Conservation (phyloP, 1,284 basidiomycete species). For the Microbotryomycetes sp. region DNA sequence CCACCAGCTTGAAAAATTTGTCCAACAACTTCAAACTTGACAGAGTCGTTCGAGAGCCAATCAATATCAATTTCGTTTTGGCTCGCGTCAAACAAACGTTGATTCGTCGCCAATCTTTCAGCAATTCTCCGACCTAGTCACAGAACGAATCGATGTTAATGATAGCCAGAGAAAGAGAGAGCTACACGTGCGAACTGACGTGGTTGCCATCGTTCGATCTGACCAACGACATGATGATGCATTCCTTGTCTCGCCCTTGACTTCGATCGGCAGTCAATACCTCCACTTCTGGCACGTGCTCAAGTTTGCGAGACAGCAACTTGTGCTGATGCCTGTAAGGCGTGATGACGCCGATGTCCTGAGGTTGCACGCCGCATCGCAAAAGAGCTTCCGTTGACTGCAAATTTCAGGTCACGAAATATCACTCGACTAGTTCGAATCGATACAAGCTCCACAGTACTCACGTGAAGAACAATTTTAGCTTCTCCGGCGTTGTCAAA, state of each 20-base stretch:
- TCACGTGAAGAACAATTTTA: constrained; percentile 45
- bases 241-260: constrained; percentile 94
- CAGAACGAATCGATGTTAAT: constrained; percentile 9
- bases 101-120: constrained; percentile 90
- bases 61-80: constrained; percentile 76
- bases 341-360: constrained; percentile 80
- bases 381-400: constrained; percentile 63
- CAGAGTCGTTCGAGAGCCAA: constrained; percentile 75
- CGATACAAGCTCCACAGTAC: constrained; percentile 10
- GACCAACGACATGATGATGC: constrained; percentile 87
- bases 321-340: constrained; percentile 94
- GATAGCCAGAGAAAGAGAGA: not conserved
- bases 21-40: constrained; percentile 55
- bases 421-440: not conserved
- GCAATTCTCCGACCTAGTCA: constrained; percentile 72
- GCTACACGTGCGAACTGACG: constrained; percentile 48
- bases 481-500: constrained; percentile 85
- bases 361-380: constrained; percentile 56
- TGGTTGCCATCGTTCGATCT: constrained; percentile 68
- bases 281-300: constrained; percentile 57
- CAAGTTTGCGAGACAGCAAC: constrained; percentile 58
- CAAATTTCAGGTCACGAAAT: constrained; percentile 46
- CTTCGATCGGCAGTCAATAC: constrained; percentile 90
- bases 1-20: constrained; percentile 54
- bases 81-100: constrained; percentile 97